Base-by-base conservation (phyloP, 495 filamentous ascomycete species). In the Talaromyces nanjingensis region DNA sequence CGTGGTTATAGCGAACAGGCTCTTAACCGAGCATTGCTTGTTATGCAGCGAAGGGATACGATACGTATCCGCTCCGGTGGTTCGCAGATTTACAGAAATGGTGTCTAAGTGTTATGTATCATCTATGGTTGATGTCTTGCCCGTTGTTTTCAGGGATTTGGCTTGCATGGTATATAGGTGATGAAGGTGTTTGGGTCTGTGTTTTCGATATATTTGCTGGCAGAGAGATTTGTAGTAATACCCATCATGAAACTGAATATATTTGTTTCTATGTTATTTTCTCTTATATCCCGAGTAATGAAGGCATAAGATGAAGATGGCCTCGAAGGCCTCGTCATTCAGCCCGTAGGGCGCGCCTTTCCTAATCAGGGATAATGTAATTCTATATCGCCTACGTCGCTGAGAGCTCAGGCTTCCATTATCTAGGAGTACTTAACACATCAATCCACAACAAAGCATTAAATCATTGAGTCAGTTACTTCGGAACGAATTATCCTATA, bases 1-100 rank as follows among this genome's bases (percentile, higher is more conserved):
- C 87, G 90, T 68, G 91, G 91, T 6, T 97, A 91, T 75, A 89
- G 82, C 68, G 96, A 99, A 76, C 85, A 89, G 69, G 87, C 90
- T 20, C 80, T 99, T 14, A 89, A 89, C 52, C 80, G 93, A 64
- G 92, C 96, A 12, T 71, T 99, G 66, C 84, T 92, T 73, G 84
- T 99, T 2, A 69, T 99, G 78, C 90, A 92, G 74, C 80, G 92
- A 71, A 83, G 91, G 67, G 94, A 97, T 67, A 96, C 91, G 0
- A 86, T 99, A 59, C 91, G 94, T 76, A 91, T 97, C 68, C 83
- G 96, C 60, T 89, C 90, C 64, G 92, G 93, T 58, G 96, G 94
- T 1, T 86, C 84, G 33, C 90, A 96, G 80, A 89, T 98, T 39
- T 96, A 92, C 75, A 82, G 94, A 64, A 91, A 84, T 70, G 84